phyloP scores from a whole-genome alignment of 2,329 filamentous ascomycete species.

The Pseudofabraea citricarpa region DNA sequence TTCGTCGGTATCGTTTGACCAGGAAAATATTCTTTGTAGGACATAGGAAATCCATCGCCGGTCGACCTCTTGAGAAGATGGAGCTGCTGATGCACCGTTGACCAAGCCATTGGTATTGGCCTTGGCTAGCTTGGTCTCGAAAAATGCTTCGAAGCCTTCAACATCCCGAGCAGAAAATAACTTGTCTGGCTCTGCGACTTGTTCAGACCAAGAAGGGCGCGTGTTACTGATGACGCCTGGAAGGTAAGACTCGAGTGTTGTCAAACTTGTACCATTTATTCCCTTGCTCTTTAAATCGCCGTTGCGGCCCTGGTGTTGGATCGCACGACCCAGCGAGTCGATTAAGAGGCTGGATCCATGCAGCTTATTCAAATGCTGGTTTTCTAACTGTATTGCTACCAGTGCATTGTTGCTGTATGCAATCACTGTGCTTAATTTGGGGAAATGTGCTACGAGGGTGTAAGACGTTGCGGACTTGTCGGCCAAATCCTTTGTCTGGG shows the following conservation, averaged over 20 bases:
- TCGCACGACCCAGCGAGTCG: slow-evolving; percentile 68
- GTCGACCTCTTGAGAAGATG: slow-evolving; percentile 44
- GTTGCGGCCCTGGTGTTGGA: slow-evolving; percentile 34
- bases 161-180: slow-evolving; percentile 30
- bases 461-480: slow-evolving; percentile 22
- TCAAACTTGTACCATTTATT: slow-evolving; percentile 7
- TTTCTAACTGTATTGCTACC: slow-evolving; percentile 65
- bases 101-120: no score
- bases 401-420: slow-evolving; percentile 60
- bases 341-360: slow-evolving; percentile 60
- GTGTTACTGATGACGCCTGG: slow-evolving; percentile 15
- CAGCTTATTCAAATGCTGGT: slow-evolving; percentile 51
- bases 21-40: slow-evolving; percentile 41
- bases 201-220: slow-evolving; percentile 12
- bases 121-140: no score
- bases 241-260: slow-evolving; percentile 21
- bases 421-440: slow-evolving; percentile 61
- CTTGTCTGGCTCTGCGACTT: slow-evolving; percentile 27
- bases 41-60: slow-evolving; percentile 58
- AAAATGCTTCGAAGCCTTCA: slow-evolving; percentile 37
- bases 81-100: no score
- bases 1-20: slow-evolving; percentile 10
- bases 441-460: slow-evolving; percentile 55
- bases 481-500: slow-evolving; percentile 19
- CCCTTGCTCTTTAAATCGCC: no score